Evolutionary conservation across 1,284 basidiomycete genomes (phyloP), one percentile per base, ranked within the genome.

Genomic region (Ceratobasidium sp.): DNA sequence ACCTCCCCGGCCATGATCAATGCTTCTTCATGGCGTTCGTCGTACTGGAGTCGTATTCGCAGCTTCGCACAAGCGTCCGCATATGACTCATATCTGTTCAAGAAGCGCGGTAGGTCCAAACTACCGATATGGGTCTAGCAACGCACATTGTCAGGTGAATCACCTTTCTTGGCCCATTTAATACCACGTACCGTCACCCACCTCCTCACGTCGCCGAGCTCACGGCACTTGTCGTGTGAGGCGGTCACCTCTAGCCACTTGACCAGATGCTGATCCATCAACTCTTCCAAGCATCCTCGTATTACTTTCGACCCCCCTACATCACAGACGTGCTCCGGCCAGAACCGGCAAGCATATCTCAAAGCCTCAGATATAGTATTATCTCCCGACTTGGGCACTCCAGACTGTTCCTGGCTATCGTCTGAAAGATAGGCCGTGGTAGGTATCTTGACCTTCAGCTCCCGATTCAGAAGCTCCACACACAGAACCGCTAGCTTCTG

Each of bases 291-390:
- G 21, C 10, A 1, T n/a, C 30, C 4, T 23, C 1, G 3, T 18
- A 64, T 4, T 14, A 30, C 61, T 10, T 34, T n/a, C 10, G 28
- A 4, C 32, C 18, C 3, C 1, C 36, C 32, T 9, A 21, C 9
- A n/a, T 64, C 43, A 18, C 18, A 8, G 4, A 64, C 9, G 36
- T 64, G 61, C 18, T 52, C 39, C 5, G 30, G 26, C 61, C 61
- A 64, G 32, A 64, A 64, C 16, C 16, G 46, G 46, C 61, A 64
- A 1, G 61, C 61, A 39, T 64, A 64, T 30, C 28, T 12, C 30
- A 64, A 12, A 2, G 30, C 46, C 18, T 64, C 61, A 1, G 43
- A 30, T 16, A 64, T 34, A 2, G 14, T 30, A 5, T 26, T 30
- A 1, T 10, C 16, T 18, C 18, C 6, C 9, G 23, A 16, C 6